These are phyloP conservation scores for Aureobasidium lini DNA, from an alignment of 2,329 filamentous ascomycete species.

Conservation along the genomic window DNA sequence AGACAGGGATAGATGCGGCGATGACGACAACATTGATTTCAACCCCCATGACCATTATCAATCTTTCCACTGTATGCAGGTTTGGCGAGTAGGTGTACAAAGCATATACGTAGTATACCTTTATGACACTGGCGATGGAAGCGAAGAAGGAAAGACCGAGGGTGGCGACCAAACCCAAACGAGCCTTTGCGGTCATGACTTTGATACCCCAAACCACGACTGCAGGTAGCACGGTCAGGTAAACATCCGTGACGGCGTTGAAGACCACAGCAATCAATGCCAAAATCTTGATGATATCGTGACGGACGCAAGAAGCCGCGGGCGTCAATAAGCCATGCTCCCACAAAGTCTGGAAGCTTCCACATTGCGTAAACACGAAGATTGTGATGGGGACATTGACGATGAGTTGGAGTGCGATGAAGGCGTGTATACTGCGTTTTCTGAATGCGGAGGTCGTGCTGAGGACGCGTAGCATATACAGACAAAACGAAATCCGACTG, in stretches of 20 bases:
- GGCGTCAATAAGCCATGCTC: background rate
- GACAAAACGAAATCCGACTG: slow-evolving; percentile 6
- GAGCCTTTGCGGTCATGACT: background rate
- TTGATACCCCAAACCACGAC: slow-evolving; percentile 4
- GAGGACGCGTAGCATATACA: slow-evolving; percentile 6
- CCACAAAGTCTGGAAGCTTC: background rate
- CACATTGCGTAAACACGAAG: slow-evolving; percentile 4
- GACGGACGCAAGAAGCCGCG: background rate
- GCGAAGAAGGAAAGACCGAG: background rate
- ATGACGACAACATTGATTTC: slow-evolving; percentile 10
- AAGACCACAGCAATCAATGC: background rate
- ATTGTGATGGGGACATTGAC: slow-evolving; percentile 2
- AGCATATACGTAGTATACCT: slow-evolving; percentile 1
- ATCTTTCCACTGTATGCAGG: background rate
- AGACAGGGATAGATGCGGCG: background rate
- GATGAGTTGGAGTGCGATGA: background rate
- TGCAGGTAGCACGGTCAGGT: background rate
- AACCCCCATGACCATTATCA: slow-evolving; percentile 1
- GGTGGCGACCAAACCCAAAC: background rate
- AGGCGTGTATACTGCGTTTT: background rate
- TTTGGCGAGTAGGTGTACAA: background rate
- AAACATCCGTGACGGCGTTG: slow-evolving; percentile 1
- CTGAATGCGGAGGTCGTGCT: background rate
- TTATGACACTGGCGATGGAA: background rate
- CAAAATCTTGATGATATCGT: background rate